These are phyloP conservation scores for Begonia loranthoides DNA, from an alignment of 306 rosid species.

Conservation along the genomic window DNA sequence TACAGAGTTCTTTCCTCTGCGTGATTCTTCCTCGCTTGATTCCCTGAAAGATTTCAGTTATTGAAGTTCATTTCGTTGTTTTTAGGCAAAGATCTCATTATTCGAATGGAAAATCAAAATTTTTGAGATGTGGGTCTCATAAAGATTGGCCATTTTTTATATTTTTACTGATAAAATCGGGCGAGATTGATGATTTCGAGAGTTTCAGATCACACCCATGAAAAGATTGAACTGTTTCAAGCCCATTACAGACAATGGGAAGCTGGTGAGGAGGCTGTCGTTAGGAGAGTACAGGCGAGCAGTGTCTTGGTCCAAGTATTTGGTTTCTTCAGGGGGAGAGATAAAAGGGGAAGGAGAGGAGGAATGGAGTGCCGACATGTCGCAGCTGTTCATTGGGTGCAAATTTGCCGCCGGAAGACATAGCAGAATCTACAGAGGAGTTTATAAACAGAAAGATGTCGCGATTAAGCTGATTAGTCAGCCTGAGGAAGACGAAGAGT, in stretches of 20 bases:
- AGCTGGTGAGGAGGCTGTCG: constrained; percentile 34
- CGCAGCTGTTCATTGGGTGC: constrained; percentile 53
- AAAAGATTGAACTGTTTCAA: constrained; percentile 47
- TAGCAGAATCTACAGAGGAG: constrained; percentile 74
- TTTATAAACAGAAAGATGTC: constrained; percentile 55
- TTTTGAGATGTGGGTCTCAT: too few relatives aligned
- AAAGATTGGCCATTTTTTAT: too few relatives aligned
- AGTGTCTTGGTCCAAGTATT: constrained; percentile 85
- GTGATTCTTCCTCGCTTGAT: too few relatives aligned
- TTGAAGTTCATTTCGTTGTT: too few relatives aligned
- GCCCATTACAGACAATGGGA: constrained; percentile 35
- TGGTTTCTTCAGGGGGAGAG: constrained; percentile 67
- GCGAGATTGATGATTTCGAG: too few relatives aligned
- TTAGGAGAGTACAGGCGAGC: constrained; percentile 76
- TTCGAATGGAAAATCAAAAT: too few relatives aligned
- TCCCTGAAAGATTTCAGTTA: too few relatives aligned
- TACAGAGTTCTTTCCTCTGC: too few relatives aligned
- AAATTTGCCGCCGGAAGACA: constrained; percentile 77
- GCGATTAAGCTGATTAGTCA: constrained; percentile 75
- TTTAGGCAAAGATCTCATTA: too few relatives aligned
- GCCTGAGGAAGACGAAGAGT: constrained; percentile 62
- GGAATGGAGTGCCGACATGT: constrained; percentile 89
- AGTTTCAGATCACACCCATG: constrained; percentile 17
- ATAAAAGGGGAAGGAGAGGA: constrained; percentile 68
- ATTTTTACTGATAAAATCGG: too few relatives aligned